Base-by-base conservation (phyloP, 73 alveolate species). In the Tetrahymena borealis region DNA sequence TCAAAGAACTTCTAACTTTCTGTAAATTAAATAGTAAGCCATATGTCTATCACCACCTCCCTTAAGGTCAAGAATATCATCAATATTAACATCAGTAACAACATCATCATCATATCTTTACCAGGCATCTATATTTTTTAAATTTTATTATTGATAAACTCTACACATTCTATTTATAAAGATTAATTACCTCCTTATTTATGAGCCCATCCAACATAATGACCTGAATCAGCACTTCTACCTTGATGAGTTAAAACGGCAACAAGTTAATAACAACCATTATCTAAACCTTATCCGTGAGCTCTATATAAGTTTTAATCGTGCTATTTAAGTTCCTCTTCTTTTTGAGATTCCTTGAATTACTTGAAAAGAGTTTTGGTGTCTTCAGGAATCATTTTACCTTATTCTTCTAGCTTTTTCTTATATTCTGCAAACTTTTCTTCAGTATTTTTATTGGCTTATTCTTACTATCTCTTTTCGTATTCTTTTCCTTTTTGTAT, bases 31-130 rank as follows among this genome's bases (percentile, higher is more conserved):
- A 92, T 98, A 94, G 94, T 98, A 98, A 13, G 99, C 99, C 98
- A 97, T 98, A 95, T 98, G 99, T 99, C 99, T 98, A 97, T 98
- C 99, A 43, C 99, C 99, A 37, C 99, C 99, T 78, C 99, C 99
- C 96, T 96, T 98, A 12, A 98, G 96, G 41, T 97, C 98, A 39
- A 98, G 94, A 60, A 98, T 98, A 38, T 98, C 99, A 91, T 98
- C 99, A 31, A 98, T 97, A 91, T 97, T 94, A 77, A 96, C 99
- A 94, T 96, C 95, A 32, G 98, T 92, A 78, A 98, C 99, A 32
- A 94, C 90, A 79, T 97, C 99, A 94, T 98, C 99, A 94, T 98
- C 99, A 94, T 97, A 98, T 92, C 98, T 94, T 37, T 94, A 91
- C 99, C 99, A 98, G 35, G 95, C 97, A 91, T 98, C 99, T 78